Evolutionary conservation across 257 asterid genomes (phyloP).

Genomic region (Nicotiana benthamiana): DNA sequence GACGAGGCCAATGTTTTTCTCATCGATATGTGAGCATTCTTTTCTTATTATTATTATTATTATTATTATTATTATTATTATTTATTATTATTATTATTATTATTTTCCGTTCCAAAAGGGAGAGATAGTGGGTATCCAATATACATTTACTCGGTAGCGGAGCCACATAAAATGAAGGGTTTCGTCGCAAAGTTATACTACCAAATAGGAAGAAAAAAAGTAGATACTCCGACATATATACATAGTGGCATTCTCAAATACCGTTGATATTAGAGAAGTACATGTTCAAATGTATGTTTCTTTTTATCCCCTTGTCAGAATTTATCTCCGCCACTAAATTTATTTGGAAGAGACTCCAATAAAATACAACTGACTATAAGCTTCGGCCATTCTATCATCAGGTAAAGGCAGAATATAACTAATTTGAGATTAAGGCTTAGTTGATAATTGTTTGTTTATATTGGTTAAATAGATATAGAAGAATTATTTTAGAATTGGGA

Average conservation of each 20-base stretch:
- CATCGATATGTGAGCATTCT: slow-evolving; percentile 9
- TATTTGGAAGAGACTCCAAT: neutral
- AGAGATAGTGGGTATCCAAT: neutral
- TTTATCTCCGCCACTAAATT: neutral
- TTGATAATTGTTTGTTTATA: neutral
- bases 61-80: too few relatives aligned
- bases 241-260: too few relatives aligned
- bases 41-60: too few relatives aligned
- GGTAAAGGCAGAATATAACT: neutral
- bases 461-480: neutral
- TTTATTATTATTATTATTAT: too few relatives aligned
- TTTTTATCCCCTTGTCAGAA: too few relatives aligned
- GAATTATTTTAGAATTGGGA: too few relatives aligned
- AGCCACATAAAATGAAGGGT: too few relatives aligned
- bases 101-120: neutral
- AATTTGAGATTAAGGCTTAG: neutral
- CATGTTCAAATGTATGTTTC: too few relatives aligned
- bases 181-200: too few relatives aligned
- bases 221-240: too few relatives aligned
- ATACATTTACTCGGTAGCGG: neutral
- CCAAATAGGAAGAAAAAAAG: too few relatives aligned
- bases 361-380: neutral
- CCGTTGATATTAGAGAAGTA: too few relatives aligned
- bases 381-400: neutral
- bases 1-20: slow-evolving; percentile 11